Percentiles rank a stretch among this genome's conserved stretches.
phyloP scores from a whole-genome alignment of 768 basidiomycete genomes.

The Suillus tomentosus region DNA sequence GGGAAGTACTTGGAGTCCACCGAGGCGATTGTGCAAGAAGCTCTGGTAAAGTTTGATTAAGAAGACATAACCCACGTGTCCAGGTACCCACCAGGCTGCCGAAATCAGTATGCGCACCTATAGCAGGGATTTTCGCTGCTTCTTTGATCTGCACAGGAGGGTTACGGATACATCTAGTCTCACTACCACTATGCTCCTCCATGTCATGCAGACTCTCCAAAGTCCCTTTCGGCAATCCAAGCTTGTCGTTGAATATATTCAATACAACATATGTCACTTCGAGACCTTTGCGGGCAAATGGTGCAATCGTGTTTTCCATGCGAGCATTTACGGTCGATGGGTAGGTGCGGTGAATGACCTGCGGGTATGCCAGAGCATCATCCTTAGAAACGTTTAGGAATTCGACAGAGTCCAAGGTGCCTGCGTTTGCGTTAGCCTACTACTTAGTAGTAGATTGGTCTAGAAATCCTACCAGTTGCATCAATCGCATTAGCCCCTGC shows the following conservation, averaged over 20 bases:
- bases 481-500: conserved; percentile 64
- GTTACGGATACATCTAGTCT: conserved; percentile 55
- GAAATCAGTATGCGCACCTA: conserved; percentile 71
- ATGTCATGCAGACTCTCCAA: conserved; percentile 45
- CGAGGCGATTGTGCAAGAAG: conserved; percentile 69
- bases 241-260: conserved; percentile 55
- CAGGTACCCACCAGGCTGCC: conserved; percentile 54
- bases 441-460: background rate
- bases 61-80: no score
- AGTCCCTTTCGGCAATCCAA: conserved; percentile 53
- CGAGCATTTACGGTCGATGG: conserved; percentile 51
- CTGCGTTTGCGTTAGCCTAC: background rate
- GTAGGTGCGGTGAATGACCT: conserved; percentile 54
- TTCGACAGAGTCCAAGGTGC: conserved; percentile 49
- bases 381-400: conserved; percentile 72
- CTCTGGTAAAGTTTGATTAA: conserved; percentile 37
- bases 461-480: conserved; percentile 42
- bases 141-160: conserved; percentile 38
- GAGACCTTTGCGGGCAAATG: conserved; percentile 59
- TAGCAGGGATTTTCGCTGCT: conserved; percentile 34
- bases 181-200: conserved; percentile 55
- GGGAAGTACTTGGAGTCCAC: conserved; percentile 68
- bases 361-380: conserved; percentile 63
- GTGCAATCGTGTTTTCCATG: conserved; percentile 50
- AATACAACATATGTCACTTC: conserved; percentile 56